Percentiles rank a stretch among this genome's conserved stretches.
Evolutionary conservation across 768 basidiomycete genomes (phyloP).

Genomic region (Ramaria rubella): DNA sequence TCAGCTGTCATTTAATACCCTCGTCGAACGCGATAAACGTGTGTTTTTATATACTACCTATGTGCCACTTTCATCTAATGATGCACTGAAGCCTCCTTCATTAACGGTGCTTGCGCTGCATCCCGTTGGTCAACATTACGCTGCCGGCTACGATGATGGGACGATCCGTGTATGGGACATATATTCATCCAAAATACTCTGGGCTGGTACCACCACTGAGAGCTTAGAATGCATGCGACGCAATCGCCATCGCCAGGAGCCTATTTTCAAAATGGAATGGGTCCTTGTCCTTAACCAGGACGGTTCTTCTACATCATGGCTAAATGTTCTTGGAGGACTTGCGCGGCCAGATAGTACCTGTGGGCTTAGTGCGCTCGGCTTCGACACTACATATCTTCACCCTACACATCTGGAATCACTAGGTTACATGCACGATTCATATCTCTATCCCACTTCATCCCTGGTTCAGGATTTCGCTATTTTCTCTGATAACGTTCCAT

Average conservation of each 20-base stretch:
- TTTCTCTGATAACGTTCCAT: conserved; percentile 62
- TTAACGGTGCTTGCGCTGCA: not conserved
- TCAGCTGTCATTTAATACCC: too few relatives aligned
- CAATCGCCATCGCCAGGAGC: conserved; percentile 41
- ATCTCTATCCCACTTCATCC: conserved; percentile 52
- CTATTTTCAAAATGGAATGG: conserved; percentile 86
- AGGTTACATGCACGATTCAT: conserved; percentile 33
- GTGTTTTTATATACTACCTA: not conserved
- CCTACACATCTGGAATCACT: conserved; percentile 37
- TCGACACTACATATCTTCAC: conserved; percentile 50
- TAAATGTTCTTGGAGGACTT: conserved; percentile 72
- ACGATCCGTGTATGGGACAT: not conserved
- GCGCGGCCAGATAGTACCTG: conserved; percentile 39
- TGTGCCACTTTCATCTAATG: not conserved
- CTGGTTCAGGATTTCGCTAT: conserved; percentile 74
- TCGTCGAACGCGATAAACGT: too few relatives aligned
- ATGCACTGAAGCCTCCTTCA: not conserved
- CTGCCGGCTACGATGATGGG: conserved; percentile 1
- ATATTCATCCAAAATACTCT: not conserved
- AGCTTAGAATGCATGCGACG: not conserved
- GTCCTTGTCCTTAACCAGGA: conserved; percentile 59
- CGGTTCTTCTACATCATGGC: conserved; percentile 50
- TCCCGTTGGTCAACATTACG: not conserved
- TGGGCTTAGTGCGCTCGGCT: conserved; percentile 61
- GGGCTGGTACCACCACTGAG: not conserved